phyloP scores from a whole-genome alignment of 768 basidiomycete genomes.

The Cystobasidium ongulense region DNA sequence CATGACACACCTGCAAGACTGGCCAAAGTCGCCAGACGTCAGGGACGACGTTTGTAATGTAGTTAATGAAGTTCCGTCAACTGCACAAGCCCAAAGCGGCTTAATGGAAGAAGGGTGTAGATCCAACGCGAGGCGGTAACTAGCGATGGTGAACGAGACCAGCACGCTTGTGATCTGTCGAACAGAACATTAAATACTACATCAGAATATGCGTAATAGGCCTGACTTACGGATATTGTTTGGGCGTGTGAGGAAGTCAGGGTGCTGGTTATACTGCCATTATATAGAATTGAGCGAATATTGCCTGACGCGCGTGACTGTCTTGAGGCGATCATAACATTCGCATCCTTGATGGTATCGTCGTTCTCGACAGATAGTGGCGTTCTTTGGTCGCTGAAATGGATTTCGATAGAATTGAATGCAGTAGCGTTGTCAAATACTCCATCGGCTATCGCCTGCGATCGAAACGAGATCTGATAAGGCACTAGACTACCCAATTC shows the following conservation, averaged over 20 bases:
- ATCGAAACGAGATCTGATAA: slow-evolving; percentile 65
- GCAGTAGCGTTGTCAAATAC: slow-evolving; percentile 55
- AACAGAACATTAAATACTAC: not conserved
- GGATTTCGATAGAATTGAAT: slow-evolving; percentile 57
- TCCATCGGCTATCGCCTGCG: slow-evolving; percentile 49
- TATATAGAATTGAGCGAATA: slow-evolving; percentile 35
- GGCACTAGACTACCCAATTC: slow-evolving; percentile 57
- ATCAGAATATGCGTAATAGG: not conserved
- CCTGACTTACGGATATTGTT: slow-evolving; percentile 36
- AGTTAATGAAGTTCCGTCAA: not conserved
- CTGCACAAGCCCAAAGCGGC: not conserved
- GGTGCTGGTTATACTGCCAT: slow-evolving; percentile 46
- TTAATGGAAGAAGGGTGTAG: not conserved
- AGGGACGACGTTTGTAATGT: not conserved
- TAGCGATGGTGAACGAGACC: not conserved
- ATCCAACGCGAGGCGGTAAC: not conserved
- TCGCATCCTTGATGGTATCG: slow-evolving; percentile 47
- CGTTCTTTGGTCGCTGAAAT: slow-evolving; percentile 52
- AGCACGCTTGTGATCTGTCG: not conserved
- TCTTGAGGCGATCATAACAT: not conserved
- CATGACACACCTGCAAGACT: not conserved
- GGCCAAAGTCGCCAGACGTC: not conserved
- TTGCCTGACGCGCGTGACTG: not conserved
- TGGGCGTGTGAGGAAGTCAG: slow-evolving; percentile 58
- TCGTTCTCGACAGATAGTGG: slow-evolving; percentile 55